Evolutionary conservation across 192 early-diverging fungal genomes (phyloP), one percentile per base, ranked within the genome.

Genomic region (Linnemannia hyalina): DNA sequence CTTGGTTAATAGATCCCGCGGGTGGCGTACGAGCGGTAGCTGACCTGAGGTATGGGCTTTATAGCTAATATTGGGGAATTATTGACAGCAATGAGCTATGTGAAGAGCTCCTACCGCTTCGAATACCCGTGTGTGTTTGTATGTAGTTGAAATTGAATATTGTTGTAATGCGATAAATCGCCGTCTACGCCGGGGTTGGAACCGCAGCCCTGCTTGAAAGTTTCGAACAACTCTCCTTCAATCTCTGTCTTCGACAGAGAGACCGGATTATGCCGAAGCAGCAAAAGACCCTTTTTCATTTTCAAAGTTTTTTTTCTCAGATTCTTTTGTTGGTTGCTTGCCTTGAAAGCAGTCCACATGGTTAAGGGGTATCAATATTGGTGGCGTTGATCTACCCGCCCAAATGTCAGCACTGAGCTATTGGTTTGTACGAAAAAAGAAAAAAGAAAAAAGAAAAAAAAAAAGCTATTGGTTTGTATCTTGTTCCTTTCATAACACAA

Each of bases 1-100:
- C 71, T 81, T 86, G 84, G 84, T 86, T 76, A 86, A 77, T 81
- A 80, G 80, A 76, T 76, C 74, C 81, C 84, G 84, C 84, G 84
- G 79, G 74, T 73, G 38, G 84, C 63, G 74, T 86, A 74, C 84
- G 84, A 86, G 80, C 84, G 84, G 81, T 72, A 70, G 84, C 84
- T 74, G 84, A 86, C 84, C 84, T 77, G 71, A 86, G 63, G 79
- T 46, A 75, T 81, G 74, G 47, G 70, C 82, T 80, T 80, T 68
- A 77, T 49, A 72, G 75, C 63, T 86, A n/a, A 86, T 86, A 75
- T 86, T 81, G 84, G 84, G 81, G 76, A 78, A 81, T 76, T 86
- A 85, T 86, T 86, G 84, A 86, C 84, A 80, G 77, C 84, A 78
- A 76, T 70, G 69, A 86, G 79, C 80, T 86, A 80, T 54, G 80